Evolutionary conservation across 1,139 yeast species (phyloP), one percentile per base, ranked within the genome.

Genomic region (Tardiomyces blankii): DNA sequence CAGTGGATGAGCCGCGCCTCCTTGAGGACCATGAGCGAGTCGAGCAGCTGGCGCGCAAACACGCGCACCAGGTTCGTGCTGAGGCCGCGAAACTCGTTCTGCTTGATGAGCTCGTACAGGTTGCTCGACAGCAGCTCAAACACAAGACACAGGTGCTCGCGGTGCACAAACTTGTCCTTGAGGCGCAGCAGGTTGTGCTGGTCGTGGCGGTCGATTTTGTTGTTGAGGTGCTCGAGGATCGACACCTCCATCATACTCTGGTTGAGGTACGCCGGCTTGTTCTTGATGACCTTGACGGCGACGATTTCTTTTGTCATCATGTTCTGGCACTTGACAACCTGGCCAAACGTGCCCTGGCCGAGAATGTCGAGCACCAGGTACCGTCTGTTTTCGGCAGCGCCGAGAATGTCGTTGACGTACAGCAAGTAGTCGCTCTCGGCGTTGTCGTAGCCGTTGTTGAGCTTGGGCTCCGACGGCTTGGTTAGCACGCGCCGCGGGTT

Each of bases 281-380:
- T 84, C 62, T 91, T 91, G 54, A 91, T 86, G 40, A 91, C 95
- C 63, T 91, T 91, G 40, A 93, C 95, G 0, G 98, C 98, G 41
- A 89, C 87, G 23, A 91, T 79, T 50, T 87, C 89, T 60, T 87
- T 93, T 42, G 93, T 88, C 43, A 79, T 70, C 64, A 91, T 71
- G 62, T 91, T 88, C 64, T 91, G 98, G 66, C 97, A 91, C 65
- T 91, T 91, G 32, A 89, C 97, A 46, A 93, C 99, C 65, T 91
- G 99, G 4, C 98, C 98, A 72, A 93, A 91, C 0, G 98, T 89
- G 2, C 99, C 99, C 53, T 89, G 91, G 0, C 99, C 99, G 42
- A 93, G 67, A 21, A 91, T 74, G 64, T 91, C 97, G 51, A 91
- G 68, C 3, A 93, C 96, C 58, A 91, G 73, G 61, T 89, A 89